Base-by-base conservation (phyloP, 805 yeast genomes). In the Candida koratica region DNA sequence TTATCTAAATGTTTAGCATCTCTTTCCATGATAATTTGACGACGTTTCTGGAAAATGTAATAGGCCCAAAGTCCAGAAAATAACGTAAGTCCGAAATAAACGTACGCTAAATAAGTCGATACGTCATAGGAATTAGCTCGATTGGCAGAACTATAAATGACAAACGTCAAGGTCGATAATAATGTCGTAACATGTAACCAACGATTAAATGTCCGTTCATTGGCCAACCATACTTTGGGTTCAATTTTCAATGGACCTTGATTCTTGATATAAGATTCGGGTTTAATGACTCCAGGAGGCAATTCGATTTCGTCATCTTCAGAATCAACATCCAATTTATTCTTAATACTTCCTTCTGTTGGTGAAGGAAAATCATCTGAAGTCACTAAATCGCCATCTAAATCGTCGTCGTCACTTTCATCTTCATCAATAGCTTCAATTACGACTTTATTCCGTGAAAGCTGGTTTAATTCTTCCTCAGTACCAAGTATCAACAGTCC, bases 171-270 rank as follows among this genome's bases (percentile, higher is more conserved):
- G 0, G 89, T 80, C 14, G 95, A 79, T 48, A 93, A 71, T 55
- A 93, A 67, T 0, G 94, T 78, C 10, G 95, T 84, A 15, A 90
- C 90, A 45, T 83, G 88, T 46, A 93, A 69, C 98, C 98, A 93
- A 60, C 94, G 77, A 68, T 86, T 82, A 66, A 89, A 90, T 3
- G 98, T 93, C 60, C 98, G 82, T 66, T 93, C 98, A 55, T 93
- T 93, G 18, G 98, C 98, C 45, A 93, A 71, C 97, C 97, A 93
- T 10, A 93, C 98, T 56, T 93, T 93, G 19, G 97, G 94, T 66
- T 93, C 98, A 40, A 93, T 89, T 61, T 84, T 88, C 38, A 88
- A 77, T 1, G 96, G 93, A 6, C 96, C 96, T 17, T 89, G 81
- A 57, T 88, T 88, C 53, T 89, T 84, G 49, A 90, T 71, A 61